Conservation (phyloP, 352 stramenopile species). For the Pilasporangium apinafurcum region DNA sequence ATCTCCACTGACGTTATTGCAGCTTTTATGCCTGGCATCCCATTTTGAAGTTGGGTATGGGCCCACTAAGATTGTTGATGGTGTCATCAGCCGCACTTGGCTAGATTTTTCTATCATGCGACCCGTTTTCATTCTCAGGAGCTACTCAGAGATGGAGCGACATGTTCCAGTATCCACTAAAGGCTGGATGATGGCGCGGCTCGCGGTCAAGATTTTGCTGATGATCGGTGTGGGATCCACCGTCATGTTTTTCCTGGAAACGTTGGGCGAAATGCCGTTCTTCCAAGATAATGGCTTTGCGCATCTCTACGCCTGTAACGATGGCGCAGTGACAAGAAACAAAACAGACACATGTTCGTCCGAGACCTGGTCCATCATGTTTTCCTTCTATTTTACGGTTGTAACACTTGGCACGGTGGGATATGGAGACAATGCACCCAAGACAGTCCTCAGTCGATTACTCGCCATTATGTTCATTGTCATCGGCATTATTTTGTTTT, state of each 20-base stretch:
- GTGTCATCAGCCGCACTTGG: constrained; percentile 59
- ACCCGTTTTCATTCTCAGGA: constrained; percentile 71
- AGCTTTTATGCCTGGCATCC: constrained; percentile 64
- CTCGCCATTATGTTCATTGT: constrained; percentile 88
- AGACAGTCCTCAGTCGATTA: constrained; percentile 76
- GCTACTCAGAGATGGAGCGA: constrained; percentile 82
- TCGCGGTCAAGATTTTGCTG: constrained; percentile 75
- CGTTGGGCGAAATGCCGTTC: constrained; percentile 75
- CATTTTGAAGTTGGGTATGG: constrained; percentile 75
- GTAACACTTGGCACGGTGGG: constrained; percentile 86
- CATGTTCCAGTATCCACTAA: constrained; percentile 63
- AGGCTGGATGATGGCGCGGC: constrained; percentile 76
- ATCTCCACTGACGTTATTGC: constrained; percentile 63
- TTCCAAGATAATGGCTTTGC: constrained; percentile 76
- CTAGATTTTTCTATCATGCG: constrained; percentile 86
- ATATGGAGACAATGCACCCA: constrained; percentile 80
- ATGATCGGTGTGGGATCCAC: constrained; percentile 79
- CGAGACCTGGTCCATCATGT: constrained; percentile 85
- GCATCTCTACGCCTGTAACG: constrained; percentile 68
- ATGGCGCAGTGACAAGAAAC: constrained; percentile 48
- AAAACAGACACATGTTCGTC: constrained; percentile 34
- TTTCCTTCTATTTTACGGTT: constrained; percentile 86
- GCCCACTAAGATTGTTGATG: constrained; percentile 47
- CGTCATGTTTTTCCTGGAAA: constrained; percentile 86
- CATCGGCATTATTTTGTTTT: constrained; percentile 84